A percentile compares a stretch with the other conserved stretches of the same genome.
phyloP scores from a whole-genome alignment of 306 rosid species.

The Albizia julibrissin region DNA sequence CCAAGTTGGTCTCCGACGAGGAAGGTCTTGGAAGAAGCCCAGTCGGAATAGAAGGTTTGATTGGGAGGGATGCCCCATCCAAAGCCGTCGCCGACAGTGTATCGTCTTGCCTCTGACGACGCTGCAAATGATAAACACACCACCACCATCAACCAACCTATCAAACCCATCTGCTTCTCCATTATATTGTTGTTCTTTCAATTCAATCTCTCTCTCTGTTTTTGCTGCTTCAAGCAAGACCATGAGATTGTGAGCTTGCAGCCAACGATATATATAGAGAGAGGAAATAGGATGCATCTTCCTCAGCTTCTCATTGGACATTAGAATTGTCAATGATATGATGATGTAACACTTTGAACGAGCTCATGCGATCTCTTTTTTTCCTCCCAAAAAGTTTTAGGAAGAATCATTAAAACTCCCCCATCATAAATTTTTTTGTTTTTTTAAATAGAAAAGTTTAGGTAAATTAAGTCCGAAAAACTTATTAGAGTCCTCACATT shows the following conservation, averaged over 20 bases:
- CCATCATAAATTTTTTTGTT: too few relatives aligned
- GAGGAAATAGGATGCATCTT: not conserved
- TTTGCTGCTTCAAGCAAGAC: not conserved
- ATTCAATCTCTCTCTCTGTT: not conserved
- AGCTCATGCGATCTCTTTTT: not conserved
- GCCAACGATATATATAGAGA: not conserved
- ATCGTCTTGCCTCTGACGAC: not conserved
- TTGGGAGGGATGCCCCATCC: slow-evolving; percentile 13
- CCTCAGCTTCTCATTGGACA: not conserved
- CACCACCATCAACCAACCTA: not conserved
- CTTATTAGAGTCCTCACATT: too few relatives aligned
- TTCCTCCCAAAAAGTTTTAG: not conserved
- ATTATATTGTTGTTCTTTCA: not conserved
- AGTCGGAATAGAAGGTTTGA: slow-evolving; percentile 8
- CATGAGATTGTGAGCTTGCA: not conserved
- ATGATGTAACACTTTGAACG: not conserved
- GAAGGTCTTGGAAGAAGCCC: slow-evolving; percentile 6
- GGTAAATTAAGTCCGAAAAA: accelerated
- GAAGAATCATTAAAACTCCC: not conserved
- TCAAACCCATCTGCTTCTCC: not conserved
- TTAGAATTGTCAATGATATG: not conserved
- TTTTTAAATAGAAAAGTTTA: too few relatives aligned
- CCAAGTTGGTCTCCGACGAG: not conserved
- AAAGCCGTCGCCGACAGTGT: not conserved
- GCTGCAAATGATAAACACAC: not conserved